These are phyloP conservation scores for Chlorella sp. DNA, from an alignment of 139 green algal genomes.

Conservation along the genomic window DNA sequence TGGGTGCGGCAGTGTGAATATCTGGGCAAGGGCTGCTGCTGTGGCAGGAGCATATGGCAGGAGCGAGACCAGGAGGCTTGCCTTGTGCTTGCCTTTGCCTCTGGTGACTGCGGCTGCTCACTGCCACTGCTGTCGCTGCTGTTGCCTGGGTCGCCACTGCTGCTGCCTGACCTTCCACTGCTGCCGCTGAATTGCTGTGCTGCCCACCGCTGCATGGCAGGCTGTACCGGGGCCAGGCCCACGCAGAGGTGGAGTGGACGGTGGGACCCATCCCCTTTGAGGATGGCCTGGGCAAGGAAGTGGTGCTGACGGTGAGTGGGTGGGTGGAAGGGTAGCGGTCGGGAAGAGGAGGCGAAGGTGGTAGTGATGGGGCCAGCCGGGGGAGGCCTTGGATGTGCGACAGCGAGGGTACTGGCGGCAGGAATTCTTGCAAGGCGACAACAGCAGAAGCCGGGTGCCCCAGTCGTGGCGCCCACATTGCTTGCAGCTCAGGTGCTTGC, in stretches of 20 bases:
- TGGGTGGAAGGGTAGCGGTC: background rate
- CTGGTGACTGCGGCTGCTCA: background rate
- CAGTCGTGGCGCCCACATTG: background rate
- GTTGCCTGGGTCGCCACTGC: background rate
- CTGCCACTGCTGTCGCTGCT: background rate
- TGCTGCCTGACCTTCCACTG: background rate
- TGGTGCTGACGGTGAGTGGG: slow-evolving; percentile 38
- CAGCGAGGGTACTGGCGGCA: too few relatives aligned
- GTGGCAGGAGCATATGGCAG: background rate
- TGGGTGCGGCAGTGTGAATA: background rate
- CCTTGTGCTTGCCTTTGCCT: background rate
- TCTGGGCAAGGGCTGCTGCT: background rate
- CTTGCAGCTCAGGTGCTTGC: background rate
- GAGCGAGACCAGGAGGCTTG: too few relatives aligned
- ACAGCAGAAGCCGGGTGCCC: too few relatives aligned
- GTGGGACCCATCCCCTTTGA: slow-evolving; percentile 73
- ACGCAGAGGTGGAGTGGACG: slow-evolving; percentile 80
- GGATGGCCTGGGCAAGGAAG: slow-evolving; percentile 68
- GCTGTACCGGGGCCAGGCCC: slow-evolving; percentile 44
- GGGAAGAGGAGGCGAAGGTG: background rate
- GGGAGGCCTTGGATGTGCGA: background rate
- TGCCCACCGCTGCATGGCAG: slow-evolving; percentile 23
- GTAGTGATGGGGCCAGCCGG: background rate
- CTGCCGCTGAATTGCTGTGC: background rate
- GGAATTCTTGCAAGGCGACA: too few relatives aligned